A percentile compares a stretch with the other conserved stretches of the same genome.
Conservation (phyloP, 169 alveolate species). For the Cryptosporidium meleagridis region DNA sequence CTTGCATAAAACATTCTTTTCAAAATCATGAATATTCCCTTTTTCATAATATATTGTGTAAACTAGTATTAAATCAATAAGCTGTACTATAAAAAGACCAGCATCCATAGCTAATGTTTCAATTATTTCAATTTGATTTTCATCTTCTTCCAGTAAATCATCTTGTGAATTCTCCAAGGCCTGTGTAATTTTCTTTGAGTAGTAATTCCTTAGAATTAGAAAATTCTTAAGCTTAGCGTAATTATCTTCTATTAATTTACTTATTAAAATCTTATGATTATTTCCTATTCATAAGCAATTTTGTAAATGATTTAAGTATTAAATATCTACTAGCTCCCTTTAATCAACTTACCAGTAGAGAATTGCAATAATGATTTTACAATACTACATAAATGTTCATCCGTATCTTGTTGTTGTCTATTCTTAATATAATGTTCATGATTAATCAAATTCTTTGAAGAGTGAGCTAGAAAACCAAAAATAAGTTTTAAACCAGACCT, state of each 20-base stretch:
- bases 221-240: neutral
- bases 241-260: constrained; percentile 19
- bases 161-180: constrained; percentile 7
- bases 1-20: neutral
- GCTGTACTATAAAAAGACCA: constrained; percentile 49
- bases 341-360: constrained; percentile 48
- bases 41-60: constrained; percentile 11
- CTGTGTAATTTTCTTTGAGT: constrained; percentile 5
- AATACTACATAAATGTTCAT: constrained; percentile 64
- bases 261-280: constrained; percentile 9
- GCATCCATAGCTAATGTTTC: constrained; percentile 52
- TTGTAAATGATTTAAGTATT: neutral
- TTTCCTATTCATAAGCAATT: neutral
- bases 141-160: constrained; percentile 8
- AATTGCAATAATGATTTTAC: constrained; percentile 40
- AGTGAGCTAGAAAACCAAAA: constrained; percentile 34
- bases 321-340: neutral
- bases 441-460: neutral
- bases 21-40: neutral
- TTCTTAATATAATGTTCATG: constrained; percentile 13
- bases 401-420: constrained; percentile 58
- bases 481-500: constrained; percentile 54
- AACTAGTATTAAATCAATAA: constrained; percentile 31
- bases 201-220: constrained; percentile 17
- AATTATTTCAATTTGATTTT: constrained; percentile 7